Evolutionary conservation across 345 rosid genomes (phyloP).

Genomic region (Brassica nigra): DNA sequence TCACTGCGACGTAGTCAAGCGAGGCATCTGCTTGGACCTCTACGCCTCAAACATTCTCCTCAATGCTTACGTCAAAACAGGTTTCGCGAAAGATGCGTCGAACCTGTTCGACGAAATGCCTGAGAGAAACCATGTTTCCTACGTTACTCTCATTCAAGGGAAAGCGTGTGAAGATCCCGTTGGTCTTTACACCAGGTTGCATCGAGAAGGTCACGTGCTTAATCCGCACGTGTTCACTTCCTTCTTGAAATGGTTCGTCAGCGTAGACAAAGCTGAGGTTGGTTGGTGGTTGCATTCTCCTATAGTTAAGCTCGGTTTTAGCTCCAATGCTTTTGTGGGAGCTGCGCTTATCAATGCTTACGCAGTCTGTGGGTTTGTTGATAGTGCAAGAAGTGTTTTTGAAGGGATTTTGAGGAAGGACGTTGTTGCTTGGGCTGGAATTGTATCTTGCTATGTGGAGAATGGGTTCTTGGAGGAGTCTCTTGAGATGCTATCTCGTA

Average conservation of each 20-base stretch:
- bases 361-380: slow-evolving; percentile 56
- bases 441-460: slow-evolving; percentile 72
- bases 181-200: slow-evolving; percentile 53
- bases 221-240: slow-evolving; percentile 76
- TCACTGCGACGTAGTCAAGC: slow-evolving; percentile 61
- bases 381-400: slow-evolving; percentile 59
- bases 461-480: slow-evolving; percentile 62
- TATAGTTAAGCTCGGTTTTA: slow-evolving; percentile 69
- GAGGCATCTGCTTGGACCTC: slow-evolving; percentile 73
- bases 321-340: slow-evolving; percentile 67
- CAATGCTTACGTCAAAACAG: slow-evolving; percentile 51
- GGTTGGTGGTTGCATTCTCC: slow-evolving; percentile 60
- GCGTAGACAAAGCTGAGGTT: slow-evolving; percentile 53
- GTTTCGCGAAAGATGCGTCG: slow-evolving; percentile 44
- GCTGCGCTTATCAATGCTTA: slow-evolving; percentile 77
- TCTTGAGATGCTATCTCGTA: slow-evolving; percentile 48
- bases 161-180: slow-evolving; percentile 47
- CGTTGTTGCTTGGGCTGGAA: slow-evolving; percentile 85
- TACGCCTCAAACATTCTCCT: slow-evolving; percentile 66
- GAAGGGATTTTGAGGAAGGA: slow-evolving; percentile 65
- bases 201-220: slow-evolving; percentile 74
- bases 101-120: slow-evolving; percentile 77
- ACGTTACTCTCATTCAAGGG: slow-evolving; percentile 65
- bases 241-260: slow-evolving; percentile 60
- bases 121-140: slow-evolving; percentile 60